Conservation (phyloP, 2,329 filamentous ascomycete species). For the Knufia fluminis region DNA sequence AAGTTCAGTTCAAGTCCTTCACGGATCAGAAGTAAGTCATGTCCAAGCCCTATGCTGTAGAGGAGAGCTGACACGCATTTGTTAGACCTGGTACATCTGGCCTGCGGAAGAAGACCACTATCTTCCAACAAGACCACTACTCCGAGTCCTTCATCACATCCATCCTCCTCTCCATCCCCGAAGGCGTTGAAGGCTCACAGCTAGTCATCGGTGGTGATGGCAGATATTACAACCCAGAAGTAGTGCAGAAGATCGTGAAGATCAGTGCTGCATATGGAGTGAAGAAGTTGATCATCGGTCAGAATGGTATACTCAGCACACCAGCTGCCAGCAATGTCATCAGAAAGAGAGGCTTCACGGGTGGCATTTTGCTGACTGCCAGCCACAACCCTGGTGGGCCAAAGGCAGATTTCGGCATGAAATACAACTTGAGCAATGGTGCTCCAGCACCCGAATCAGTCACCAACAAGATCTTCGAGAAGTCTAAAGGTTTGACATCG, state of each 20-base stretch:
- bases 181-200: constrained; percentile 77
- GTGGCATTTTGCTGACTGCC: constrained; percentile 91
- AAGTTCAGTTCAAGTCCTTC: constrained; percentile 75
- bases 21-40: constrained; percentile 91
- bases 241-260: constrained; percentile 93
- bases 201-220: constrained; percentile 97
- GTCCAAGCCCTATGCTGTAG: constrained; percentile 13
- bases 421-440: constrained; percentile 97
- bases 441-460: constrained; percentile 91
- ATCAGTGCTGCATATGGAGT: constrained; percentile 95
- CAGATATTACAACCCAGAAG: constrained; percentile 93
- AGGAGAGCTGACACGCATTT: constrained; percentile 17
- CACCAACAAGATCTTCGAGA: constrained; percentile 95
- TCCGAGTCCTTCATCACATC: constrained; percentile 91
- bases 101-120: constrained; percentile 96
- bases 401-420: constrained; percentile 95
- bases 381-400: constrained; percentile 97
- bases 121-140: constrained; percentile 93
- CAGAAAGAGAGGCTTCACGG: constrained; percentile 85
- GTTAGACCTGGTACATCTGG: constrained; percentile 59
- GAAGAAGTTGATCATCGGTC: constrained; percentile 95
- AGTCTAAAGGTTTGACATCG: constrained; percentile 76
- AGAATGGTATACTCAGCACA: constrained; percentile 92
- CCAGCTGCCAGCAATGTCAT: constrained; percentile 95
- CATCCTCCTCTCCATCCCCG: constrained; percentile 91